Evolutionary conservation across 1,139 yeast genomes (phyloP), one percentile per base, ranked within the genome.

Genomic region (Debaryomycetaceae sp.): DNA sequence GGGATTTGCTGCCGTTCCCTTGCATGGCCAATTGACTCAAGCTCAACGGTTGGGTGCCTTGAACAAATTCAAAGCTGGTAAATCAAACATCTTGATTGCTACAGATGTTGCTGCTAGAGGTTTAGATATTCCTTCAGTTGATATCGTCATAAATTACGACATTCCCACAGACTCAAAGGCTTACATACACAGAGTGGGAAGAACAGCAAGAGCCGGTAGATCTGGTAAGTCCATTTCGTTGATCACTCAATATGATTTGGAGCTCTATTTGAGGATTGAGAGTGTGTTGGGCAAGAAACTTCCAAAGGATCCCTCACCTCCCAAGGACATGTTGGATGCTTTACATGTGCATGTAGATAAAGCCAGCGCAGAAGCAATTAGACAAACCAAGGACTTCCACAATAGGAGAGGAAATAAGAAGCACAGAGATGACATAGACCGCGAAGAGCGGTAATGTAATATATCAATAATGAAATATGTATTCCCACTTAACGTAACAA

Each of bases 131-230:
- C 99, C 99, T 6, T 76, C 86, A 24, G 99, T 93, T 37, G 99
- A 93, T 64, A 76, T 88, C 44, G 99, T 93, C 41, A 77, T 93
- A 49, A 93, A 93, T 65, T 93, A 89, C 61, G 97, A 91, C 61
- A 90, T 93, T 31, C 99, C 99, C 11, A 93, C 96, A 8, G 98
- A 95, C 59, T 90, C 98, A n/a, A 95, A 95, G 60, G 95, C 97
- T 1, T 93, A 95, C 57, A 91, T 95, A 54, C 99, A 93, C 65
- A 78, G 99, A 60, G 99, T 93, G 17, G 99, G 99, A 33, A 84
- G 99, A 73, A 93, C 99, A 24, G 99, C 99, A 1, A 84, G 99
- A 66, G 99, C 99, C 0, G 99, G 99, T 6, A 78, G 95, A 53
- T 81, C 96, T 0, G 99, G 99, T 43, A 88, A 87, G 62, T 89